These are phyloP conservation scores for Neonectria ditissima DNA, from an alignment of 2,329 filamentous ascomycete genomes.

Conservation along the genomic window DNA sequence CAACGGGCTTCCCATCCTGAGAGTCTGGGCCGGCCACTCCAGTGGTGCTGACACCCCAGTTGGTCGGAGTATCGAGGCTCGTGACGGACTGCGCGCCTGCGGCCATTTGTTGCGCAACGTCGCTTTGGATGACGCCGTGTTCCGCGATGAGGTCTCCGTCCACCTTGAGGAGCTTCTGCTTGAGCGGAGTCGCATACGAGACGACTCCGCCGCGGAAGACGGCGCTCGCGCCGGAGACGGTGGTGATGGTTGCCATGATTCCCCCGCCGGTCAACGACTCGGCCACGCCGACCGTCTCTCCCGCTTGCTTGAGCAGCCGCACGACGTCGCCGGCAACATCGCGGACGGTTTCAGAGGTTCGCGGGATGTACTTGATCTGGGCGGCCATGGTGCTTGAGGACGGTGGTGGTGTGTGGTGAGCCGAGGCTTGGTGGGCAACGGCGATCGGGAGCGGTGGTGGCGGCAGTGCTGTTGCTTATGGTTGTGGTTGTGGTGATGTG, in stretches of 20 bases:
- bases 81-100: conserved; percentile 27
- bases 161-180: conserved; percentile 43
- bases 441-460: background rate
- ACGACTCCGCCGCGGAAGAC: conserved; percentile 51
- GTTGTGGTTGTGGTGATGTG: background rate
- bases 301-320: conserved; percentile 25
- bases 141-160: conserved; percentile 24
- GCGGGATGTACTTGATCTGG: background rate
- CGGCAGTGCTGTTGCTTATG: background rate
- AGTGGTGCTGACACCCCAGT: conserved; percentile 37
- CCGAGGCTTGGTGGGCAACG: too few relatives aligned
- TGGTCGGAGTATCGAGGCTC: conserved; percentile 27
- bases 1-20: conserved; percentile 32
- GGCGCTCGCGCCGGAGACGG: conserved; percentile 46
- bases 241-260: conserved; percentile 48
- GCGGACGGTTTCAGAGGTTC: conserved; percentile 25
- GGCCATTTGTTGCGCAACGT: conserved; percentile 41
- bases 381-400: conserved; percentile 18
- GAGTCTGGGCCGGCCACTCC: conserved; percentile 29
- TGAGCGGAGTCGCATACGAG: conserved; percentile 48
- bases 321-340: conserved; percentile 35
- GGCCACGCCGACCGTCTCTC: conserved; percentile 46
- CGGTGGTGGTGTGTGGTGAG: background rate
- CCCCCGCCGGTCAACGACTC: conserved; percentile 50
- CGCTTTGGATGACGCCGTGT: conserved; percentile 28